Evolutionary conservation across 768 basidiomycete species (phyloP).

Genomic region (Tulasnella calospora): DNA sequence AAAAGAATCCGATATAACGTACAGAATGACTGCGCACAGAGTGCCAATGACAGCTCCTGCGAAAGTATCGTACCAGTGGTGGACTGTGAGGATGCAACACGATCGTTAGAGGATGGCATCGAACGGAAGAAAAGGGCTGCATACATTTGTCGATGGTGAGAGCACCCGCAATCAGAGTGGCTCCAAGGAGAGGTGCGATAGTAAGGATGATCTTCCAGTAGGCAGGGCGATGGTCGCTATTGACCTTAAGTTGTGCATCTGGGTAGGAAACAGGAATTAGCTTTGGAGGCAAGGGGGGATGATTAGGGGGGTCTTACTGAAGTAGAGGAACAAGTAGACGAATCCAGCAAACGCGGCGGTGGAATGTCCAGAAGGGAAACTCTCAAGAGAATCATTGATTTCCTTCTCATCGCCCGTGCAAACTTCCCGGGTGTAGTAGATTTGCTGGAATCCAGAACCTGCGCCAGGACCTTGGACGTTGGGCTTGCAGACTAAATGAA

Average conservation of each 20-base stretch:
- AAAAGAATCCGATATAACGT: not conserved
- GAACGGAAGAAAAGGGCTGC: constrained; percentile 23
- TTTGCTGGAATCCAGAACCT: constrained; percentile 45
- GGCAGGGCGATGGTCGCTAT: constrained; percentile 54
- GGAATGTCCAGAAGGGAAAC: constrained; percentile 54
- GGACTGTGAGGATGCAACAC: constrained; percentile 29
- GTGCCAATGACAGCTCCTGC: constrained; percentile 51
- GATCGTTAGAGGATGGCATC: not conserved
- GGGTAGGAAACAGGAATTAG: not conserved
- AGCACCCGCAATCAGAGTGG: constrained; percentile 43
- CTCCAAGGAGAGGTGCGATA: constrained; percentile 54
- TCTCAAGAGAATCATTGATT: constrained; percentile 55
- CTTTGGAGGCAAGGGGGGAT: not conserved
- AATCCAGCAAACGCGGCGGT: constrained; percentile 56
- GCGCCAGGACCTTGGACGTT: constrained; percentile 4
- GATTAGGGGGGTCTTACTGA: constrained; percentile 33
- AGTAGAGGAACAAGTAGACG: constrained; percentile 45
- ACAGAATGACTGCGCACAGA: constrained; percentile 42
- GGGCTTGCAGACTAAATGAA: constrained; percentile 21
- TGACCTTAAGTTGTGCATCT: constrained; percentile 54
- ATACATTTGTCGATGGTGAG: constrained; percentile 54
- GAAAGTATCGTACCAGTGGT: constrained; percentile 57
- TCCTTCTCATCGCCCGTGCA: constrained; percentile 54
- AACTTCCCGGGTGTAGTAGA: constrained; percentile 51
- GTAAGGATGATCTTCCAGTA: constrained; percentile 62